These are phyloP conservation scores for Microdochium bolleyi DNA, from an alignment of 2,329 filamentous ascomycete species.

Conservation along the genomic window DNA sequence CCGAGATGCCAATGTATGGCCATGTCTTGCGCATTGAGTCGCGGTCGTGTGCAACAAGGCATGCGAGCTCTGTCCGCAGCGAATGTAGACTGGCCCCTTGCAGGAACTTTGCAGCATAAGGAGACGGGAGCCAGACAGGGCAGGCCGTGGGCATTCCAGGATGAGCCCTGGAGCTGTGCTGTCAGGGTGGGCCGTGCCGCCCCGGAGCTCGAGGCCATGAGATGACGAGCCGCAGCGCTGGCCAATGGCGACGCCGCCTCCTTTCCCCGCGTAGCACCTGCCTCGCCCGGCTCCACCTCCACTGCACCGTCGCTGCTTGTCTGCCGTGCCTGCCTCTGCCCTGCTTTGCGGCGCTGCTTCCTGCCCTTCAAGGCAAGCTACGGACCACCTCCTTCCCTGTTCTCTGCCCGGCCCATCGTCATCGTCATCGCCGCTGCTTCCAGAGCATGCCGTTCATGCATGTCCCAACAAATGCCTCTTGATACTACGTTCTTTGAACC, in stretches of 20 bases:
- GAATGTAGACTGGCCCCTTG: background rate
- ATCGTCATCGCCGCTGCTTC: background rate
- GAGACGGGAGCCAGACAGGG: no score
- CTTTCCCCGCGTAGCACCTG: background rate
- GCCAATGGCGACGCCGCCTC: background rate
- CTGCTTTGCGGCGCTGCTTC: no score
- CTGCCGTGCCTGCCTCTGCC: background rate
- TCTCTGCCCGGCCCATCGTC: background rate
- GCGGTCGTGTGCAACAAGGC: background rate
- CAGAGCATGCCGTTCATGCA: background rate
- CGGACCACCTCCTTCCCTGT: background rate
- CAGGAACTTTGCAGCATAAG: background rate
- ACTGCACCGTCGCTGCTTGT: background rate
- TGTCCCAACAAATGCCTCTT: background rate
- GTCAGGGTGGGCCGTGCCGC: background rate
- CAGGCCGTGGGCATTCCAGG: no score
- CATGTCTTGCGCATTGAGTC: no score
- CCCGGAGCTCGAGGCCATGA: no score
- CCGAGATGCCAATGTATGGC: no score
- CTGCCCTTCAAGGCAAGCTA: no score
- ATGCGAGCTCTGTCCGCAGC: background rate
- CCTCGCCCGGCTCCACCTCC: background rate
- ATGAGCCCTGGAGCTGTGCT: background rate
- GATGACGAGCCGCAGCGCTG: background rate
- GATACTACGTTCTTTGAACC: background rate